These are phyloP conservation scores for Coemansia sp. DNA, from an alignment of 192 early-diverging fungal genomes.

Conservation along the genomic window DNA sequence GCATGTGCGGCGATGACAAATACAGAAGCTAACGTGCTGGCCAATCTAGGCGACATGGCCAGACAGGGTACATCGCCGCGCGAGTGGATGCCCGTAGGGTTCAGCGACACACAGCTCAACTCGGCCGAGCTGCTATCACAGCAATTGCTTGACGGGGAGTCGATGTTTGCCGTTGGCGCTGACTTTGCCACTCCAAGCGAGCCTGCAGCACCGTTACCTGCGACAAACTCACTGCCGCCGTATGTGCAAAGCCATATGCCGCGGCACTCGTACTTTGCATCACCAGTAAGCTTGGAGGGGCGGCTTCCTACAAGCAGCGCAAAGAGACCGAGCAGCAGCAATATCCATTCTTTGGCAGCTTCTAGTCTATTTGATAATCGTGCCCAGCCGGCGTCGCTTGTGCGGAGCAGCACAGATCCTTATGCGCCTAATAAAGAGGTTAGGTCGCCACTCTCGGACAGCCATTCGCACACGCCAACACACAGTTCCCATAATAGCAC, in stretches of 20 bases:
- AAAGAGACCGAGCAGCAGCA: background rate
- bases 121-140: conserved; percentile 9
- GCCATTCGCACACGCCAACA: background rate
- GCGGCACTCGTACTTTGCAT: background rate
- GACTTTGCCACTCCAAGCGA: background rate
- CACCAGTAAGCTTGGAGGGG: background rate
- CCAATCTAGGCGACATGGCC: conserved; percentile 38
- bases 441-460: background rate
- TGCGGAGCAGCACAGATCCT: background rate
- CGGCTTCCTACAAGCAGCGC: background rate
- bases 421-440: background rate
- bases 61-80: conserved; percentile 7
- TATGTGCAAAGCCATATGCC: conserved; percentile 3
- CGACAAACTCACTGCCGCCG: conserved; percentile 2
- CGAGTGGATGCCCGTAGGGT: conserved; percentile 35
- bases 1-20: conserved; percentile 27
- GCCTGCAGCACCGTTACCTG: conserved; percentile 2
- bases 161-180: conserved; percentile 18
- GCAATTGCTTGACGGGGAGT: conserved; percentile 32
- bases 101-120: conserved; percentile 11
- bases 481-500: background rate
- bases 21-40: conserved; percentile 44
- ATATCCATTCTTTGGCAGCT: background rate
- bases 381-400: background rate
- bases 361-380: background rate